Evolutionary conservation across 1,284 basidiomycete species (phyloP).

Genomic region (Cutaneotrichosporon daszewskae): DNA sequence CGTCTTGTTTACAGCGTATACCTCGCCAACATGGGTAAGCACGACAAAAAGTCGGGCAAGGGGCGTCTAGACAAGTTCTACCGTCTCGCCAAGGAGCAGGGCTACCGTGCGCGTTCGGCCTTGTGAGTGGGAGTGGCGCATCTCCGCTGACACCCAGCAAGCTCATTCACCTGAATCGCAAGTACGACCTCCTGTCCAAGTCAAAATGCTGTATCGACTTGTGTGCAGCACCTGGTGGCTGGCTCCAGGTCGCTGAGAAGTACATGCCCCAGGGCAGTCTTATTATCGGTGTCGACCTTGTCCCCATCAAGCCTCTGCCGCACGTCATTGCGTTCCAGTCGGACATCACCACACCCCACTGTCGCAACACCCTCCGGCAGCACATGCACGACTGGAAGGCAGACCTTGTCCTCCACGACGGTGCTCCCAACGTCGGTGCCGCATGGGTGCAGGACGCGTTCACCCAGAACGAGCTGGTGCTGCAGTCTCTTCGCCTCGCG

Average conservation of each 20-base stretch:
- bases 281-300: conserved; percentile 96
- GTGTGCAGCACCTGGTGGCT: conserved; percentile 97
- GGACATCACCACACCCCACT: conserved; percentile 91
- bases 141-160: conserved; percentile 54
- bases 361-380: conserved; percentile 75
- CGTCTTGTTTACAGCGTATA: not conserved
- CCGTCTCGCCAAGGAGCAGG: conserved; percentile 76
- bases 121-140: conserved; percentile 53
- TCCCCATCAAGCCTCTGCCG: conserved; percentile 93
- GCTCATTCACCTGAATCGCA: conserved; percentile 97
- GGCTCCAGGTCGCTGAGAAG: conserved; percentile 97
- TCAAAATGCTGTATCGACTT: conserved; percentile 96
- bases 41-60: conserved; percentile 59
- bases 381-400: conserved; percentile 99
- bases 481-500: conserved; percentile 92
- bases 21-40: conserved; percentile 44
- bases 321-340: conserved; percentile 86
- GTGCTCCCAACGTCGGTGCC: conserved; percentile 98
- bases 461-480: conserved; percentile 91
- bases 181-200: conserved; percentile 85
- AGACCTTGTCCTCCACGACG: conserved; percentile 99
- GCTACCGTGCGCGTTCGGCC: conserved; percentile 97
- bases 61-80: conserved; percentile 95
- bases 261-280: conserved; percentile 94
- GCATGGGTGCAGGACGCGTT: conserved; percentile 99